Base-by-base conservation (phyloP, 2,329 filamentous ascomycete species). In the Ramularia collo-cygni region DNA sequence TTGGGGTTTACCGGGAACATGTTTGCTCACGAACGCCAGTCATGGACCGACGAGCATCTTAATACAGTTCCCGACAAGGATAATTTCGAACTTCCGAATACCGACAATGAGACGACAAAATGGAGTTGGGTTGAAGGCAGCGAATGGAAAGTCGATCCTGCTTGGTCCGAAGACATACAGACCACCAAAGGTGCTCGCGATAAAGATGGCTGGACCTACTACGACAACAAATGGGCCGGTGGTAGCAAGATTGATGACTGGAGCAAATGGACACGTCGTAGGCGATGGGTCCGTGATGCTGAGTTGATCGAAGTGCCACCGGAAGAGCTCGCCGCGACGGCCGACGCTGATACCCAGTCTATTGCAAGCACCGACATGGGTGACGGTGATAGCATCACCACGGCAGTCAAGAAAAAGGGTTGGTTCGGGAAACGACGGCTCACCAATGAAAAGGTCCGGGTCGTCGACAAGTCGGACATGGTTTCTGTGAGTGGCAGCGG, bases 151-250 rank as follows among this genome's bases (percentile, higher is more conserved):
- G 81, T 96, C 17, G 90, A 96, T 54, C 84, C 85, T 1, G 78
- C 78, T 1, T 63, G 44, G 69, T 76, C 1, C 74, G 80, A 64
- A 17, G 51, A 54, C 15, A 47, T 54, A 15, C 53, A 52, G 24
- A 44, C 36, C 18, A 46, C 50, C 8, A 57, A 57, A 38, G 57
- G 58, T 6, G 57, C 55, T 9, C 62, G 61, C n/a, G 68, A 70
- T 16, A 82, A 76, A 3, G 79, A 81, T 52, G 92, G 89, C 1
- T 98, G 92, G 92, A 86, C 95, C 27, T 98, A 92, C 63, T 98
- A 95, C 59, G 92, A 98, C 58, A 96, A 90, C 61, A 95, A 95
- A 83, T 98, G 92, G 92, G 82, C 88, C 60, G 83, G 86, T 52
- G 89, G 89, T 13, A 82, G 85, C 12, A 77, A 87, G 44, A 86